These are phyloP conservation scores for Prunus yedoensis DNA, from an alignment of 331 rosid genomes.

Conservation along the genomic window DNA sequence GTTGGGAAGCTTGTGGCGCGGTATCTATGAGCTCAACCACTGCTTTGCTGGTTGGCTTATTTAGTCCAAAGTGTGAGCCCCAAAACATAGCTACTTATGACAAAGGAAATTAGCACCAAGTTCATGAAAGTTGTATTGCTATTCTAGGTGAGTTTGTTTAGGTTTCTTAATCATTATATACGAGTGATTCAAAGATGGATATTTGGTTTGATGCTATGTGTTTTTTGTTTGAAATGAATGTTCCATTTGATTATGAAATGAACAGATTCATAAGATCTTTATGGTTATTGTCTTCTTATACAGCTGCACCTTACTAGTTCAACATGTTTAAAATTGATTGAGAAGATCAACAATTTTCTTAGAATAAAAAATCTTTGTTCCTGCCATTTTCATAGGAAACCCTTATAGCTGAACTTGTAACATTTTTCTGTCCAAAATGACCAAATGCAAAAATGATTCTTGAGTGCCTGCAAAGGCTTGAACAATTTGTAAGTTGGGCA, in stretches of 20 bases:
- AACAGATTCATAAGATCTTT: background rate
- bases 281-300: no score
- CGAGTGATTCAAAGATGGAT: conserved; percentile 1
- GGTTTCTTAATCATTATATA: background rate
- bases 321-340: no score
- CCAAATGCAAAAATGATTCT: no score
- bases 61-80: conserved; percentile 95
- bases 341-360: no score
- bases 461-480: no score
- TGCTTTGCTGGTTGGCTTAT: conserved; percentile 75
- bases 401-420: no score
- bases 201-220: background rate
- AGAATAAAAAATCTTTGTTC: no score
- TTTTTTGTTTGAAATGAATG: background rate
- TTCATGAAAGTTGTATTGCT: background rate
- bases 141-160: background rate
- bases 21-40: conserved; percentile 66
- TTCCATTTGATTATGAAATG: background rate
- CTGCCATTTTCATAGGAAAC: no score
- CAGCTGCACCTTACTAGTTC: no score
- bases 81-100: conserved; percentile 92
- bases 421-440: no score
- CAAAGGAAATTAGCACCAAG: conserved; percentile 38
- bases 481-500: no score
- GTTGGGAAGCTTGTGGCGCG: conserved; percentile 91